phyloP scores from a whole-genome alignment of 2,329 filamentous ascomycete genomes.

The Chrysosporium queenslandicum region DNA sequence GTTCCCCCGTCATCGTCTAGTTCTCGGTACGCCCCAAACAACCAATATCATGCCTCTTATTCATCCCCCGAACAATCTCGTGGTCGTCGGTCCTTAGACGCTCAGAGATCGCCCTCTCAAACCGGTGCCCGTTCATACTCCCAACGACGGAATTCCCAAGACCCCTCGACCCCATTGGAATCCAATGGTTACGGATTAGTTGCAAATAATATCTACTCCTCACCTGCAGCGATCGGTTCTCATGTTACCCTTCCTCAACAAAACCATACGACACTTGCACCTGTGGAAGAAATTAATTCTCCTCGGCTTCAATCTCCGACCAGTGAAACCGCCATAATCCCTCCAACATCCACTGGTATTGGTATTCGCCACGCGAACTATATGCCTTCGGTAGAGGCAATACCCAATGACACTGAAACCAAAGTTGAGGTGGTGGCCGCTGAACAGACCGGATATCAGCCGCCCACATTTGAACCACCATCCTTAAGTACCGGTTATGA shows the following conservation, averaged over 20 bases:
- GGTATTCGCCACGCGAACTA: not conserved
- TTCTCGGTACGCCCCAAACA: slow-evolving; percentile 38
- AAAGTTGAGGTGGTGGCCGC: not conserved
- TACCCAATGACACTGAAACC: not conserved
- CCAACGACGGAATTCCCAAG: slow-evolving; percentile 32
- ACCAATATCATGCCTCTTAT: slow-evolving; percentile 37
- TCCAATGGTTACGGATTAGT: slow-evolving; percentile 26
- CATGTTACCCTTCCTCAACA: slow-evolving; percentile 29
- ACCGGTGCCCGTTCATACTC: slow-evolving; percentile 22
- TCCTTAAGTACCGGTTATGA: slow-evolving; percentile 24
- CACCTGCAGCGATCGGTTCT: slow-evolving; percentile 8
- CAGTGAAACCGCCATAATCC: not conserved
- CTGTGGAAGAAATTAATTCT: slow-evolving; percentile 31
- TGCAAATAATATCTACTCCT: slow-evolving; percentile 23
- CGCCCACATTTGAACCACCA: slow-evolving; percentile 31
- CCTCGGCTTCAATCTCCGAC: slow-evolving; percentile 19
- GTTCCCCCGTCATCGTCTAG: slow-evolving; percentile 25
- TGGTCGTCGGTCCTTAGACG: slow-evolving; percentile 42
- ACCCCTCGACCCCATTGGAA: slow-evolving; percentile 29
- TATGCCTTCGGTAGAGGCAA: not conserved
- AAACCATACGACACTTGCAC: slow-evolving; percentile 32
- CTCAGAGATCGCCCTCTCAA: slow-evolving; percentile 35
- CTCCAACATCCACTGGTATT: not conserved
- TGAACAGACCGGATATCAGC: slow-evolving; percentile 7
- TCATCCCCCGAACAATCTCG: slow-evolving; percentile 44